These are phyloP conservation scores for Neoscytalidium dimidiatum DNA, from an alignment of 2,329 filamentous ascomycete genomes.

Conservation along the genomic window DNA sequence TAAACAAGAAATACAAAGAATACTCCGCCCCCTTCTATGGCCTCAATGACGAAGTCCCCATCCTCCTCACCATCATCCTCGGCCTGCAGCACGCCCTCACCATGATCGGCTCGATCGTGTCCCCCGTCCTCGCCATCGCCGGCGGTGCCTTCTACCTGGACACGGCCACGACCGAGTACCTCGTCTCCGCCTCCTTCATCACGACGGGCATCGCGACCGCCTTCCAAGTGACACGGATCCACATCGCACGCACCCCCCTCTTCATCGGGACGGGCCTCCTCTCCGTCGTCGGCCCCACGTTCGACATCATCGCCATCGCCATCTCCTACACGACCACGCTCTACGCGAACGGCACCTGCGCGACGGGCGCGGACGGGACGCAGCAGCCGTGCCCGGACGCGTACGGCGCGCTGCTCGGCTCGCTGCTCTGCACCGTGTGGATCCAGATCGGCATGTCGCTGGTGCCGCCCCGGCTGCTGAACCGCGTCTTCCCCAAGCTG, in stretches of 20 bases:
- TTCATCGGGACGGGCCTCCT: constrained; percentile 32
- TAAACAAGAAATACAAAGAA: constrained; percentile 30
- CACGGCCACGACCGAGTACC: constrained; percentile 28
- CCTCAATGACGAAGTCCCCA: constrained; percentile 29
- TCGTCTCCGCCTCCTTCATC: constrained; percentile 33
- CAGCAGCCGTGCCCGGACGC: constrained; percentile 24
- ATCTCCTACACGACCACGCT: constrained; percentile 30
- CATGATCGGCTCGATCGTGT: constrained; percentile 31
- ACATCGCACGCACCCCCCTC: constrained; percentile 30
- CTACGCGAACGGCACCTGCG: constrained; percentile 30
- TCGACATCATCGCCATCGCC: constrained; percentile 33
- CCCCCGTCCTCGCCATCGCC: constrained; percentile 33
- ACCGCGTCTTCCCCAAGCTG: constrained; percentile 30
- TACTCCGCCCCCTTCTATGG: constrained; percentile 31
- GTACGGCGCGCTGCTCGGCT: constrained; percentile 31
- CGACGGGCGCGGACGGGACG: constrained; percentile 27
- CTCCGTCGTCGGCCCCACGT: constrained; percentile 31
- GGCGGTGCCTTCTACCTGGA: constrained; percentile 33
- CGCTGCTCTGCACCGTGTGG: constrained; percentile 48
- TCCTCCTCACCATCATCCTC: constrained; percentile 30
- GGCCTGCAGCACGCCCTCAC: constrained; percentile 34
- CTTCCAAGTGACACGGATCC: constrained; percentile 30
- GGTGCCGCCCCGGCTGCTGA: constrained; percentile 29
- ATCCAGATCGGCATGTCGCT: constrained; percentile 27
- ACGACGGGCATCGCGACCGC: constrained; percentile 32